Conservation (phyloP, 768 basidiomycete genomes). For the Kwoniella sp. region DNA sequence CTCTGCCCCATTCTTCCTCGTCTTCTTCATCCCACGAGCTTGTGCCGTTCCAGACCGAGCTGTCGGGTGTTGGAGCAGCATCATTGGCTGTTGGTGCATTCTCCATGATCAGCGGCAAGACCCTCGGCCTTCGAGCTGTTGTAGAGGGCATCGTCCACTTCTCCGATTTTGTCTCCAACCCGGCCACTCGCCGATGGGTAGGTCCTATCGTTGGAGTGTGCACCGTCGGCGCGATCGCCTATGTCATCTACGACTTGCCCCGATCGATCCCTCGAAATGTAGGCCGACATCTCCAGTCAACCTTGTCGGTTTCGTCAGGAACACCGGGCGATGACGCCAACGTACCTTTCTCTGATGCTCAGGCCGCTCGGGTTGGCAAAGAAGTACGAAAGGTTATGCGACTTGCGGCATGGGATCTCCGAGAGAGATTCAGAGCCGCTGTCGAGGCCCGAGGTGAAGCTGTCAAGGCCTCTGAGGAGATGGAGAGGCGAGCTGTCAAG, state of each 20-base stretch:
- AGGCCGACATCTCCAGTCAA: conserved; percentile 75
- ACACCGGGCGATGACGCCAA: conserved; percentile 55
- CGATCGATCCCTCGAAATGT: conserved; percentile 84
- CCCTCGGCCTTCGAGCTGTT: conserved; percentile 71
- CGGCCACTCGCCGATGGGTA: conserved; percentile 74
- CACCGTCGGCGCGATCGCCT: conserved; percentile 55
- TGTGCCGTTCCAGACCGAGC: conserved; percentile 60
- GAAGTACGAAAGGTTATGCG: conserved; percentile 94
- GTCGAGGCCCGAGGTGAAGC: conserved; percentile 79
- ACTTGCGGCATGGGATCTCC: conserved; percentile 85
- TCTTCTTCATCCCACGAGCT: conserved; percentile 54
- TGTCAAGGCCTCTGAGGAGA: conserved; percentile 74
- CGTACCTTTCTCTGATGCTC: conserved; percentile 66
- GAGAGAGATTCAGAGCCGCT: conserved; percentile 74
- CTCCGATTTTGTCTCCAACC: conserved; percentile 77
- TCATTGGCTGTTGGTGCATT: conserved; percentile 71
- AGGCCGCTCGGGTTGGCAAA: conserved; percentile 70
- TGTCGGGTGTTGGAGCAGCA: conserved; percentile 61
- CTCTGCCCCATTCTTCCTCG: conserved; percentile 55
- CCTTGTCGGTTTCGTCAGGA: conserved; percentile 59
- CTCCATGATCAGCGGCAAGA: conserved; percentile 84
- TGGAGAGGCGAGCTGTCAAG: conserved; percentile 67
- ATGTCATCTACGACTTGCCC: conserved; percentile 84
- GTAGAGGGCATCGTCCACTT: conserved; percentile 77
- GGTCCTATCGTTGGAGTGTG: conserved; percentile 79